These are phyloP conservation scores for Aschersonia sp. DNA, from an alignment of 2,329 filamentous ascomycete species.

Conservation along the genomic window DNA sequence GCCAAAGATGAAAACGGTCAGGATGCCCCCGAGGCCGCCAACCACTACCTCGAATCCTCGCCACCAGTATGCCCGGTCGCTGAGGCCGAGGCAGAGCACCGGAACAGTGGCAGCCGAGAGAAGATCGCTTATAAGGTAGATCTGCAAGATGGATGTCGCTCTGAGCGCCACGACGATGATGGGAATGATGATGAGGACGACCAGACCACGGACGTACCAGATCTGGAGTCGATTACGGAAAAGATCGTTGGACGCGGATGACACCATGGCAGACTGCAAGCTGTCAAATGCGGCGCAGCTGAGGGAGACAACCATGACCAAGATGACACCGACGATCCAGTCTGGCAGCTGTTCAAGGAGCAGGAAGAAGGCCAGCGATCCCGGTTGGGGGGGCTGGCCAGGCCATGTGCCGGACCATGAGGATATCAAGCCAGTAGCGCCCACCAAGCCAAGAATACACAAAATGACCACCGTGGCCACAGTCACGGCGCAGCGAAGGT, in stretches of 20 bases:
- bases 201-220: constrained; percentile 54
- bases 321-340: constrained; percentile 72
- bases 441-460: constrained; percentile 58
- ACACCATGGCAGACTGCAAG: constrained; percentile 72
- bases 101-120: constrained; percentile 66
- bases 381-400: constrained; percentile 40
- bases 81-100: constrained; percentile 58
- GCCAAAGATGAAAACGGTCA: constrained; percentile 72
- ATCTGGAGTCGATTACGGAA: constrained; percentile 71
- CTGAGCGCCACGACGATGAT: constrained; percentile 61
- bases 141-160: constrained; percentile 61
- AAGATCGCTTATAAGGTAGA: constrained; percentile 71
- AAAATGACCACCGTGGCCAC: constrained; percentile 52
- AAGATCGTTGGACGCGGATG: constrained; percentile 70
- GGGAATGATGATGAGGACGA: constrained; percentile 61
- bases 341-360: constrained; percentile 56
- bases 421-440: constrained; percentile 58
- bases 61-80: constrained; percentile 60
- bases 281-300: constrained; percentile 70
- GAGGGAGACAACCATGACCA: constrained; percentile 68
- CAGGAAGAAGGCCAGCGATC: constrained; percentile 61
- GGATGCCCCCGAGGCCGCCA: constrained; percentile 61
- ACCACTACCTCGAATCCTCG: constrained; percentile 68
- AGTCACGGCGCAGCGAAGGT: constrained; percentile 61
- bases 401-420: constrained; percentile 64